Evolutionary conservation across 1,284 basidiomycete genomes (phyloP).

Genomic region (Tilletia indica): DNA sequence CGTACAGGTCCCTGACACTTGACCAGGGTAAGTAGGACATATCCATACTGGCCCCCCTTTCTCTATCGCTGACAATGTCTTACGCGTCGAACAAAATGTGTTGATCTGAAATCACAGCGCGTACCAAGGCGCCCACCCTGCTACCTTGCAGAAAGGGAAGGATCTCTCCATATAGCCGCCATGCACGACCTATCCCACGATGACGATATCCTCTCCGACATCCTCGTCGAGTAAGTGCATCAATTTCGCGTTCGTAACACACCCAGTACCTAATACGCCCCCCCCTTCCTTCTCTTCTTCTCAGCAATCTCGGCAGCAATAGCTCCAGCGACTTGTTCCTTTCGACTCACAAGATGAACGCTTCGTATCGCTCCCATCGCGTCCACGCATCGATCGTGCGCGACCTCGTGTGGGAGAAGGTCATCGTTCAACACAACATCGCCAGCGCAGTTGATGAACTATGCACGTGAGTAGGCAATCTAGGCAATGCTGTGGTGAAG

Average conservation of each 20-base stretch:
- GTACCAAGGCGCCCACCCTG: too few species aligned
- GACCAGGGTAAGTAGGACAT: too few species aligned
- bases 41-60: too few species aligned
- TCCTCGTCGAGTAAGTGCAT: conserved; percentile 48
- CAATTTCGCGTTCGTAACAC: background rate
- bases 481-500: too few species aligned
- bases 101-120: too few species aligned
- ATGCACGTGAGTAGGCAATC: conserved; percentile 30
- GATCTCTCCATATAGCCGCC: too few species aligned
- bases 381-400: conserved; percentile 46
- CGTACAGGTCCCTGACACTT: too few species aligned
- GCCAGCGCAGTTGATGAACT: conserved; percentile 44
- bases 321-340: conserved; percentile 32
- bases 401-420: conserved; percentile 40
- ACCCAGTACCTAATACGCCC: background rate
- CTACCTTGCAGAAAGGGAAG: too few species aligned
- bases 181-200: conserved; percentile 54
- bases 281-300: background rate
- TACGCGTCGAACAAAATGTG: too few species aligned
- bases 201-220: conserved; percentile 54
- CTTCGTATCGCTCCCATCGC: conserved; percentile 46
- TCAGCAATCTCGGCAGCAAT: conserved; percentile 52
- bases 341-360: conserved; percentile 56
- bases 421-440: conserved; percentile 47
- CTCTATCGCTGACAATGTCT: too few species aligned